A percentile compares a stretch with the other conserved stretches of the same genome.
phyloP scores from a whole-genome alignment of 2,329 filamentous ascomycete genomes.

The Pseudogymnoascus sp. region DNA sequence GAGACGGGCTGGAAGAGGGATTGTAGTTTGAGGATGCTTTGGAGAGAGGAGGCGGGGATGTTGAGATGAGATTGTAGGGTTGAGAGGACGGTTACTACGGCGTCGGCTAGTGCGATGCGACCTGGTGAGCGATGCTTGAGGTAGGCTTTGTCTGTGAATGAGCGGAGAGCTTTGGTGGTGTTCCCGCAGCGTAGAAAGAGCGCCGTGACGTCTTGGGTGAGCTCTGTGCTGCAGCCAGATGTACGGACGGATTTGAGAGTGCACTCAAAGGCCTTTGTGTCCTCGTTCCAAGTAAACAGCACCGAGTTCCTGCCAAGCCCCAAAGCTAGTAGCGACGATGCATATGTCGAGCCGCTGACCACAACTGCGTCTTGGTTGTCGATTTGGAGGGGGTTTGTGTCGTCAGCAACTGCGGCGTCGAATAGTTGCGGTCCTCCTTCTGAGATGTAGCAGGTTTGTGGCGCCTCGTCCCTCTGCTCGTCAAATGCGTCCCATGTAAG shows the following conservation, averaged over 20 bases:
- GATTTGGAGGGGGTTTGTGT: conserved; percentile 34
- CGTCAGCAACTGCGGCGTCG: conserved; percentile 50
- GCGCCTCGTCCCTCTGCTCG: conserved; percentile 32
- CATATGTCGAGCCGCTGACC: conserved; percentile 43
- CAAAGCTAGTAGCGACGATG: conserved; percentile 54
- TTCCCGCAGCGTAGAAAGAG: conserved; percentile 32
- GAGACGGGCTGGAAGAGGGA: conserved; percentile 26
- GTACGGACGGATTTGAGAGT: conserved; percentile 41
- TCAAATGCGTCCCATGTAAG: conserved; percentile 66
- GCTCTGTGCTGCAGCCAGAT: conserved; percentile 42
- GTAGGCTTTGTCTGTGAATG: conserved; percentile 26
- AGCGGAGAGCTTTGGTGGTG: conserved; percentile 25
- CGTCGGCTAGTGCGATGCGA: conserved; percentile 29
- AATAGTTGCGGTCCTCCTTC: conserved; percentile 61
- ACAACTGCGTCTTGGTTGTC: conserved; percentile 35
- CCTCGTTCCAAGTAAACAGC: conserved; percentile 56
- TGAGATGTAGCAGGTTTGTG: conserved; percentile 50
- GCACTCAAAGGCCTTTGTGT: conserved; percentile 45
- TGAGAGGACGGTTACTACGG: conserved; percentile 31
- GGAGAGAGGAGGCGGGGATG: conserved; percentile 19
- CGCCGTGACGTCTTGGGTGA: conserved; percentile 38
- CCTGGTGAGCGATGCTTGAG: conserved; percentile 21
- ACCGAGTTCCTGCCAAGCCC: conserved; percentile 64
- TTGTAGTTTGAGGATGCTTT: conserved; percentile 29
- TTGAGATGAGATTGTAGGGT: conserved; percentile 27